phyloP scores from a whole-genome alignment of 495 filamentous ascomycete species.

The Penicillium alfredii region DNA sequence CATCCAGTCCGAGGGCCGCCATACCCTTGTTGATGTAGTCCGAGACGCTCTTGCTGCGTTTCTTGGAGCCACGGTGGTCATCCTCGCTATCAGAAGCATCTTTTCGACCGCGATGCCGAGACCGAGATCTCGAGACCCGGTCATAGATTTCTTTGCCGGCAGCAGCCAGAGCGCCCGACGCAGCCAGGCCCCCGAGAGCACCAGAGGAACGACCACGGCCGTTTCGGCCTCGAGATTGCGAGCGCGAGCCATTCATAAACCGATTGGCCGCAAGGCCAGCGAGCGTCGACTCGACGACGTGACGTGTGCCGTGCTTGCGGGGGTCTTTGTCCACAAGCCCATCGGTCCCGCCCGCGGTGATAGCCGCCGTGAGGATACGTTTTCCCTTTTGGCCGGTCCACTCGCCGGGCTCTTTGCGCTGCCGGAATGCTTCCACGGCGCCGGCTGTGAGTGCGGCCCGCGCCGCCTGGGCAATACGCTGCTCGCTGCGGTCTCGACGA shows the following conservation, averaged over 20 bases:
- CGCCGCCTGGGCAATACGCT: conserved; percentile 76
- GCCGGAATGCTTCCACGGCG: conserved; percentile 80
- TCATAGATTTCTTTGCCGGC: conserved; percentile 76
- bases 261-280: conserved; percentile 80
- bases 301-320: conserved; percentile 63
- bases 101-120: conserved; percentile 46
- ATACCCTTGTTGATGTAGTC: conserved; percentile 52
- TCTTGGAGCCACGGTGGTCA: conserved; percentile 37
- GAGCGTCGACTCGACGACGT: conserved; percentile 69
- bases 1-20: conserved; percentile 47
- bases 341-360: conserved; percentile 78
- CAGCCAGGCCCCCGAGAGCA: conserved; percentile 60
- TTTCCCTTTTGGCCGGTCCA: conserved; percentile 84
- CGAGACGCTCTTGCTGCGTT: conserved; percentile 53
- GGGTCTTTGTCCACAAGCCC: conserved; percentile 64
- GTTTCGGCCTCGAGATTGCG: conserved; percentile 39
- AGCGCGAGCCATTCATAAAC: conserved; percentile 67
- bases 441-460: conserved; percentile 81
- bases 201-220: conserved; percentile 38
- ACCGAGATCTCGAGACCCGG: conserved; percentile 55
- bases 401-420: conserved; percentile 75
- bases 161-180: conserved; percentile 68
- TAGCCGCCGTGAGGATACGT: conserved; percentile 78
- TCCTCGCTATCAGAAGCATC: conserved; percentile 43
- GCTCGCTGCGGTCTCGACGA: conserved; percentile 41